Base-by-base conservation (phyloP, 2,329 filamentous ascomycete species). In the Penicillium brasilianum region DNA sequence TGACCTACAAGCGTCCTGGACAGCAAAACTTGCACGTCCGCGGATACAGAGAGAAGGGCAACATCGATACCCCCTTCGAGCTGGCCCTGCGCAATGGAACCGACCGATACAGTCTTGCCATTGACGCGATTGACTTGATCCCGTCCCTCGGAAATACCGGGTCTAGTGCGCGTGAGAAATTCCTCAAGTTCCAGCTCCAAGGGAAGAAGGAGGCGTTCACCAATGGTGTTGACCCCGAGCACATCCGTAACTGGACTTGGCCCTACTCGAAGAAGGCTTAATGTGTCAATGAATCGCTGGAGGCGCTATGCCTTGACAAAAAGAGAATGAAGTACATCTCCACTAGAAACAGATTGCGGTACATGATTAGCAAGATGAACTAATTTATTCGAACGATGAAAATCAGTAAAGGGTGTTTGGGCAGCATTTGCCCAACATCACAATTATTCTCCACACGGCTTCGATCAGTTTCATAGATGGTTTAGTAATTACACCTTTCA, bases 11-110 rank as follows among this genome's bases (percentile, higher is more conserved):
- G 79, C 87, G 90, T 0, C 88, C 87, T 1, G 90, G 89, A 5
- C 86, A 84, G 74, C 74, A 82, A 49, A 87, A 90, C 76, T 76
- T 93, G 64, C 87, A 91, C 69, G 90, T 93, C n/a, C 83, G 88
- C 34, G 90, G 90, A 1, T 93, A 93, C 81, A 88, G 85, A 71
- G 90, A 93, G 81, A 93, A 93, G 83, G 90, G 90, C 50, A 93
- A 93, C 74, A 93, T 93, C 68, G 89, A 93, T 73, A 93, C 90
- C 0, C 90, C 90, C 1, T 85, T 93, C 20, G 90, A 92, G 77
- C 80, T 93, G 65, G 90, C 90, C 30, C 91, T 93, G 72, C 84
- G 90, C 61, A 93, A 93, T 77, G 83, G 88, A 70, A 90, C 90
- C 0, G 90, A 93, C 77, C 84, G 90, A 30, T 93, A 90, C 79